Conservation (phyloP, 495 filamentous ascomycete genomes). For the Lichina pygmaea region DNA sequence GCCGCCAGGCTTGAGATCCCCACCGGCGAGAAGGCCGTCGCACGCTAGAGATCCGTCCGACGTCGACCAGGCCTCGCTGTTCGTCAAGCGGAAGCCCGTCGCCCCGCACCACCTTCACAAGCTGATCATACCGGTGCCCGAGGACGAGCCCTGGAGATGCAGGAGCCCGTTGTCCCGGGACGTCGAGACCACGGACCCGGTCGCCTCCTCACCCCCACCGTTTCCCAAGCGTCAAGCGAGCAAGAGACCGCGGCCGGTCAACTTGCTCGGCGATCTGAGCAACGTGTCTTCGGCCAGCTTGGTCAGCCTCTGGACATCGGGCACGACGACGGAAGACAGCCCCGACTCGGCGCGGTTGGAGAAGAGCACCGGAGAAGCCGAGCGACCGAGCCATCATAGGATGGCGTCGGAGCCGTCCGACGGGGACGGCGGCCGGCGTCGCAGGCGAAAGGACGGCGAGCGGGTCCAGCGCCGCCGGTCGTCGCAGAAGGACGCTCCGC, state of each 20-base stretch:
- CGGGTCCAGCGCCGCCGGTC: slow-evolving; percentile 10
- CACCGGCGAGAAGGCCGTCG: slow-evolving; percentile 8
- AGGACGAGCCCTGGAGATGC: not conserved
- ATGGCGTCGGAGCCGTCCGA: slow-evolving; percentile 1
- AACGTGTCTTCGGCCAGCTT: not conserved
- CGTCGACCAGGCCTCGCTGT: not conserved
- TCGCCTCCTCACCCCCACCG: not conserved
- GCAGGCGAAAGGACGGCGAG: slow-evolving; percentile 6
- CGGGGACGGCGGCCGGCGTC: not conserved
- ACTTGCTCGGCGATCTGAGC: not conserved
- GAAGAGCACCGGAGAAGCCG: not conserved
- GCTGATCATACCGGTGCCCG: not conserved
- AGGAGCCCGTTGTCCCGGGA: not conserved
- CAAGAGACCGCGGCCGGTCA: not conserved
- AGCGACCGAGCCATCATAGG: not conserved
- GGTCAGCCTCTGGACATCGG: not conserved
- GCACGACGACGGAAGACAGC: not conserved
- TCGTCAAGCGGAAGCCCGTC: not conserved
- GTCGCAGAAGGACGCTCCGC: slow-evolving; percentile 12
- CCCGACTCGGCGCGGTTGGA: not conserved
- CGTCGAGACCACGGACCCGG: not conserved
- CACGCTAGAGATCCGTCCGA: slow-evolving; percentile 2
- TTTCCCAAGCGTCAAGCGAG: not conserved
- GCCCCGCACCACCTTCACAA: not conserved
- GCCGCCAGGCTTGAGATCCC: slow-evolving; percentile 8